Percentiles rank a stretch among this genome's conserved stretches.
phyloP scores from a whole-genome alignment of 2,329 filamentous ascomycete genomes.

The Alternaria novae-zelandiae region DNA sequence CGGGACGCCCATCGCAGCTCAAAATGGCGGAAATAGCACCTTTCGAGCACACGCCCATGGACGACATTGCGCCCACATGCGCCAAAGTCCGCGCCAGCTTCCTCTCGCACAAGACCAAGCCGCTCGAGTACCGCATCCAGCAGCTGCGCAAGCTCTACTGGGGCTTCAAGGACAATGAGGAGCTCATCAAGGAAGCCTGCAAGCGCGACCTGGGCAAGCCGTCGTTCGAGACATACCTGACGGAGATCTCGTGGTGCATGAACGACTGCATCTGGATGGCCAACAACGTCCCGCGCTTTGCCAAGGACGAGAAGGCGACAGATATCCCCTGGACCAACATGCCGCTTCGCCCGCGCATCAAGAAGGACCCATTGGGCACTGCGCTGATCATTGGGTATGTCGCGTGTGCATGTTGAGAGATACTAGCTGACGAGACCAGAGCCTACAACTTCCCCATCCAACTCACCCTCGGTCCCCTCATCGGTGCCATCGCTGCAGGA shows the following conservation, averaged over 20 bases:
- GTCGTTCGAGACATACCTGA: slow-evolving; percentile 72
- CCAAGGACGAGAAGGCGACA: slow-evolving; percentile 77
- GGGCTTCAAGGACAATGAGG: slow-evolving; percentile 80
- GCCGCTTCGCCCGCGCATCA: slow-evolving; percentile 74
- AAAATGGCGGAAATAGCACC: slow-evolving; percentile 22
- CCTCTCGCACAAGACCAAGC: slow-evolving; percentile 78
- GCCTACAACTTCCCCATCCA: slow-evolving; percentile 95
- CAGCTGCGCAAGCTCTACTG: slow-evolving; percentile 97
- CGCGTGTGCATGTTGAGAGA: background rate
- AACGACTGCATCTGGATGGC: slow-evolving; percentile 82
- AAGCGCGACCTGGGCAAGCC: slow-evolving; percentile 80
- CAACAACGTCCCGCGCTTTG: slow-evolving; percentile 80
- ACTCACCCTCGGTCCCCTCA: slow-evolving; percentile 76
- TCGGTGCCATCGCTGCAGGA: slow-evolving; percentile 90
- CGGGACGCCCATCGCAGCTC: background rate
- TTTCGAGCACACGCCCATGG: slow-evolving; percentile 46
- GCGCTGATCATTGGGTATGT: slow-evolving; percentile 72
- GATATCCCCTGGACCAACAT: slow-evolving; percentile 74
- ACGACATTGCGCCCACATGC: slow-evolving; percentile 41
- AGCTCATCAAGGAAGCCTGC: slow-evolving; percentile 76
- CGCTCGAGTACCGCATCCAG: slow-evolving; percentile 78
- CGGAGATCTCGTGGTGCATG: slow-evolving; percentile 79
- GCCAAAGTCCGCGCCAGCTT: slow-evolving; percentile 72
- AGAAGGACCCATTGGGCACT: slow-evolving; percentile 85
- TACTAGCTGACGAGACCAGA: slow-evolving; percentile 44